Evolutionary conservation across 139 green algal species (phyloP), one percentile per base, ranked within the genome.

Genomic region (Microglena sp.): DNA sequence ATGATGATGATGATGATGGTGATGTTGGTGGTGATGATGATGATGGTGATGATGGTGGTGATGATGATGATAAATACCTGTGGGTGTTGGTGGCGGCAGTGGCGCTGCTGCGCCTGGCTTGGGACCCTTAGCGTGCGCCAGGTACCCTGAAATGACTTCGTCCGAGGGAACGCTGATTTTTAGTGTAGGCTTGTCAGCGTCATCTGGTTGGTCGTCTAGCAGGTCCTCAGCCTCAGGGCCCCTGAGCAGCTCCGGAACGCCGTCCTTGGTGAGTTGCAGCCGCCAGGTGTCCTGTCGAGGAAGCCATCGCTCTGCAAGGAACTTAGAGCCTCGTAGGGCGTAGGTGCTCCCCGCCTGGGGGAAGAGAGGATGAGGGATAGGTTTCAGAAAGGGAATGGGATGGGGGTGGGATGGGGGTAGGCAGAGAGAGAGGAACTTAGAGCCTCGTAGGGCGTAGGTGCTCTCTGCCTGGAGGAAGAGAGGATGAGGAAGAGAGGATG

Each of bases 261-360:
- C 15, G 59, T 71, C 70, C 34, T 44, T 26, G 0, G 63, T 64
- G 45, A 76, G 57, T 64, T 76, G 70, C 60, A 67, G 26, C 22
- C 36, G 35, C 74, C 74, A 80, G n/a, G 50, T 65, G 29, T 80
- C 74, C 5, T 65, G 53, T 1, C 74, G 69, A 30, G 68, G 68
- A 2, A 80, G 65, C 74, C 74, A 80, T 21, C 33, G 36, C 50
- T 73, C 55, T 0, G 26, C 35, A 29, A 80, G 45, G 0, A 50
- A 8, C 8, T 68, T 54, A 22, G 43, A 54, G 35, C 68, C 68
- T 5, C 60, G 60, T 45, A 80, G 45, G 31, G 68, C 65, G 0
- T n/a, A n/a, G n/a, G n/a, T 64, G 64, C 46, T 69, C 70, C 11
- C 58, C 33, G 18, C 70, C 46, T 18, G n/a, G n/a, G n/a, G n/a